A percentile compares a stretch with the other conserved stretches of the same genome.
Conservation (phyloP, 225 moss, liverwort and hornwort species). For the Rhytidiadelphus loreus region DNA sequence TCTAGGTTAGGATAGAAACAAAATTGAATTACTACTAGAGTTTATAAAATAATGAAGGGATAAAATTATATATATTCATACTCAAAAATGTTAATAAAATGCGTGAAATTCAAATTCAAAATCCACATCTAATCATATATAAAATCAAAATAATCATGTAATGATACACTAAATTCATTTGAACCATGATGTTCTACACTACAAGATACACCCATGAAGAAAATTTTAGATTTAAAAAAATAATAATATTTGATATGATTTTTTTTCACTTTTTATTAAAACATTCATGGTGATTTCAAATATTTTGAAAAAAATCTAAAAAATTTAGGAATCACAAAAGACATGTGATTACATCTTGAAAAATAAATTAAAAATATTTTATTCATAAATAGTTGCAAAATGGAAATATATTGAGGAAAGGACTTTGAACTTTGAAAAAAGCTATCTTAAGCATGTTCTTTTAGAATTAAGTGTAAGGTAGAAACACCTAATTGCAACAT, state of each 20-base stretch:
- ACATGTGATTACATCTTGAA: not conserved
- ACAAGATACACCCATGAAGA: not conserved
- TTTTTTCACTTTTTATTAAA: not conserved
- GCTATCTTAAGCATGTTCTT: fast-evolving
- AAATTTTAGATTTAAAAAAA: not conserved
- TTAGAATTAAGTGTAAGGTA: not conserved
- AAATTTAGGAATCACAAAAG: not conserved
- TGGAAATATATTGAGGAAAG: fast-evolving
- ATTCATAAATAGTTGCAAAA: not conserved
- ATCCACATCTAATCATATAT: too few species aligned
- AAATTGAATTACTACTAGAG: not conserved
- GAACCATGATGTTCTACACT: too few species aligned
- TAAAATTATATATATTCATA: not conserved
- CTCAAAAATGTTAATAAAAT: not conserved
- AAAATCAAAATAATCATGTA: not conserved
- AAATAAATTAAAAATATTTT: not conserved
- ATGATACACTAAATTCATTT: too few species aligned
- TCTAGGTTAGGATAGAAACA: not conserved
- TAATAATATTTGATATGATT: not conserved
- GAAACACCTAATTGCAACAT: not conserved
- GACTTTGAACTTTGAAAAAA: not conserved
- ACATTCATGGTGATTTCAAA: too few species aligned
- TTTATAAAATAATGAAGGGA: not conserved
- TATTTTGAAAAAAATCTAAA: not conserved
- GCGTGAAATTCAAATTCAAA: too few species aligned